phyloP scores from a whole-genome alignment of 2,329 filamentous ascomycete species.

The Talaromyces verruculosus region DNA sequence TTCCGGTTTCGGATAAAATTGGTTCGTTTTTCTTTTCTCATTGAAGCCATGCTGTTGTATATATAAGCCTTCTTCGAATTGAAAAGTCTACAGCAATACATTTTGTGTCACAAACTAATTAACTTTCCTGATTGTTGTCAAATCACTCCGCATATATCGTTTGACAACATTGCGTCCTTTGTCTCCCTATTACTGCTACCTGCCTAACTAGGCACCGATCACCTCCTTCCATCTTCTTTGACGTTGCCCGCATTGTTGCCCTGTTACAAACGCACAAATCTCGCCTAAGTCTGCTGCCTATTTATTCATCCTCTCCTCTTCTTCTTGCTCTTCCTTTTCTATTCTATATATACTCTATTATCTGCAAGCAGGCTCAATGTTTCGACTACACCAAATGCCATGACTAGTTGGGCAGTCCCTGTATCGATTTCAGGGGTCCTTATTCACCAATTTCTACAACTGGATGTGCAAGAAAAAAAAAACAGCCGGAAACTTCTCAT shows the following conservation, averaged over 20 bases:
- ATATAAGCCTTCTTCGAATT: neutral
- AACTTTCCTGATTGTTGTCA: no score
- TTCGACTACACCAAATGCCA: neutral
- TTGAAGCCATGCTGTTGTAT: neutral
- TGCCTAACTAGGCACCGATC: neutral
- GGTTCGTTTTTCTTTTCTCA: neutral
- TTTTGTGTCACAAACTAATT: no score
- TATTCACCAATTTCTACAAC: no score
- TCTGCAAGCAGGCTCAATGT: neutral
- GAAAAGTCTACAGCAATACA: neutral
- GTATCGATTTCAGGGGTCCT: neutral
- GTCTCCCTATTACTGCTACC: neutral
- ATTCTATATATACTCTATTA: neutral
- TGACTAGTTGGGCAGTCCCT: neutral
- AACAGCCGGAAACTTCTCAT: no score
- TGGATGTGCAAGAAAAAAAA: no score
- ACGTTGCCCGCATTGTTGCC: neutral
- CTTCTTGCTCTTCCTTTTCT: neutral
- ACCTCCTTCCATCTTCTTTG: neutral
- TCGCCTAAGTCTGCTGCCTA: neutral
- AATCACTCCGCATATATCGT: no score
- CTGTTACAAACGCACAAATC: neutral
- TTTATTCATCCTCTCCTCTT: neutral
- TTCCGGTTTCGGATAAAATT: neutral
- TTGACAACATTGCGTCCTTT: neutral